phyloP scores from a whole-genome alignment of 306 rosid genomes.

The Citrullus colocynthis region DNA sequence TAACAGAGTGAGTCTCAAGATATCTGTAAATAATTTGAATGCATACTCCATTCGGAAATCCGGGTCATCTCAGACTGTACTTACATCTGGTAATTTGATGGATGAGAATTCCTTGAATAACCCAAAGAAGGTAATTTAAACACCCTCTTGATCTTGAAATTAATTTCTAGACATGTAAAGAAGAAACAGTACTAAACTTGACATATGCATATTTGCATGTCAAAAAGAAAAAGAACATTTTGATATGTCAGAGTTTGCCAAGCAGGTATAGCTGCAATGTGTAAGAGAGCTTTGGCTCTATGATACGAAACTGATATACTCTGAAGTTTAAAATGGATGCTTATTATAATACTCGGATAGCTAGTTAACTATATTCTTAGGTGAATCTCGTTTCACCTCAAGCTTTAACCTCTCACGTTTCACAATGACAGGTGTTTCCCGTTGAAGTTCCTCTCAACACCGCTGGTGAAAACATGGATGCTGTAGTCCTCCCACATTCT shows the following conservation, averaged over 20 bases:
- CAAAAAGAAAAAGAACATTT: neutral
- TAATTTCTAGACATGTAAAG: neutral
- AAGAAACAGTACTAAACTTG: neutral
- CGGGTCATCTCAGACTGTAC: slow-evolving; percentile 44
- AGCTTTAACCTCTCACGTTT: neutral
- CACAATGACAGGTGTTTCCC: slow-evolving; percentile 48
- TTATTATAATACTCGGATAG: neutral
- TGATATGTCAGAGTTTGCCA: neutral
- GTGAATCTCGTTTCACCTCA: neutral
- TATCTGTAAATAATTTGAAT: slow-evolving; percentile 37
- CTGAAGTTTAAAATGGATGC: neutral
- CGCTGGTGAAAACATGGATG: slow-evolving; percentile 38
- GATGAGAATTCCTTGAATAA: slow-evolving; percentile 75
- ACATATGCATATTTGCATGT: neutral
- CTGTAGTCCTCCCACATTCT: slow-evolving; percentile 36
- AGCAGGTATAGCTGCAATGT: neutral
- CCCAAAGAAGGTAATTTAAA: slow-evolving; percentile 53
- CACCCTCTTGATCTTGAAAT: neutral
- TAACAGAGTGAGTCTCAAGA: slow-evolving; percentile 35
- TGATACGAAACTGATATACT: neutral
- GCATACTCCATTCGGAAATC: slow-evolving; percentile 25
- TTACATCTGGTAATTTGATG: slow-evolving; percentile 53
- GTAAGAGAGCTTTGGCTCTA: neutral
- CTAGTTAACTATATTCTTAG: neutral
- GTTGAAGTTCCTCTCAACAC: slow-evolving; percentile 20